These are phyloP conservation scores for Xylaria sp. DNA, from an alignment of 2,329 filamentous ascomycete species.

Conservation along the genomic window DNA sequence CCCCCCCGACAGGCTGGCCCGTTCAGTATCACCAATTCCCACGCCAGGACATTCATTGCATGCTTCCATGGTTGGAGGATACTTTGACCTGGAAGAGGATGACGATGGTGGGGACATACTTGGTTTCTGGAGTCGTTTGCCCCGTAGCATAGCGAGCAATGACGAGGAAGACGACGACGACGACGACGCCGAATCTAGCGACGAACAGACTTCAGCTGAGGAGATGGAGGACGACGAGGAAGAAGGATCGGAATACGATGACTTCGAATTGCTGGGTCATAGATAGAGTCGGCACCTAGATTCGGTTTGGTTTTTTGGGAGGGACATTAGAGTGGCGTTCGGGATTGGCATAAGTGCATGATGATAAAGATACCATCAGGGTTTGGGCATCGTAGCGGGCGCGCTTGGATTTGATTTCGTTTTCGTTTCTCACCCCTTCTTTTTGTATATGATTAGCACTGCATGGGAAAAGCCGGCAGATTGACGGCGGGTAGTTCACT, in stretches of 20 bases:
- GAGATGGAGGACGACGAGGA: conserved; percentile 60
- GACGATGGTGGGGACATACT: conserved; percentile 67
- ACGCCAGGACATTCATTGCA: conserved; percentile 40
- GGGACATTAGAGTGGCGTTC: conserved; percentile 46
- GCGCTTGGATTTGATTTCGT: conserved; percentile 26
- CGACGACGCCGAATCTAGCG: conserved; percentile 45
- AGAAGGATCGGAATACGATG: conserved; percentile 59
- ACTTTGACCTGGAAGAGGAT: conserved; percentile 49
- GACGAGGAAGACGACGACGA: conserved; percentile 51
- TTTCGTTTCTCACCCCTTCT: background rate
- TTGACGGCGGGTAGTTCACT: background rate
- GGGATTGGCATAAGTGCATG: conserved; percentile 41
- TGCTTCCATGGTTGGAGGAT: conserved; percentile 33
- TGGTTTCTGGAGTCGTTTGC: conserved; percentile 65
- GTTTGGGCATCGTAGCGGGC: conserved; percentile 29
- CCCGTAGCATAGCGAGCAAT: conserved; percentile 51
- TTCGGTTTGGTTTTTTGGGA: conserved; percentile 33
- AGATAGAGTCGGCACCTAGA: conserved; percentile 43
- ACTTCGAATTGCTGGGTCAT: conserved; percentile 50
- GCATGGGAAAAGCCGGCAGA: conserved; percentile 1
- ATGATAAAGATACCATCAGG: conserved; percentile 41
- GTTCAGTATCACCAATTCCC: conserved; percentile 57
- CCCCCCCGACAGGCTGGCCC: conserved; percentile 55
- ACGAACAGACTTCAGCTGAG: conserved; percentile 51
- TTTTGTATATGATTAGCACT: conserved; percentile 21